A percentile compares a stretch with the other conserved stretches of the same genome.
phyloP scores from a whole-genome alignment of 768 basidiomycete genomes.

The Pluteus cervinus region DNA sequence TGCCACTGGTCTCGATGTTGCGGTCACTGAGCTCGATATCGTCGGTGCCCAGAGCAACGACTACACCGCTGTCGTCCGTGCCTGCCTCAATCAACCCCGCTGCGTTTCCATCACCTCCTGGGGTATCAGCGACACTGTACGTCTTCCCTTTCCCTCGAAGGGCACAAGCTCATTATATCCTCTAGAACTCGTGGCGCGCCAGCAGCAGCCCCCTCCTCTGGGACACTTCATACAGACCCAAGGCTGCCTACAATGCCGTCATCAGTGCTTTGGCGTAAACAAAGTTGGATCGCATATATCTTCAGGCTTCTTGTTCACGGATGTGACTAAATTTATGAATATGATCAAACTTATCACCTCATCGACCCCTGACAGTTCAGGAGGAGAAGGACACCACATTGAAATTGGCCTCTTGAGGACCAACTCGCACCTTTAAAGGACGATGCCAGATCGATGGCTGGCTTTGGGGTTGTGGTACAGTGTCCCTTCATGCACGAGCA shows the following conservation, averaged over 20 bases:
- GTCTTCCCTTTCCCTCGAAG: slow-evolving; percentile 7
- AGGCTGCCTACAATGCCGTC: slow-evolving; percentile 30
- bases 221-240: slow-evolving; percentile 39
- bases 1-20: slow-evolving; percentile 41
- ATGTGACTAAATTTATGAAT: no score
- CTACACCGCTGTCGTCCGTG: slow-evolving; percentile 37
- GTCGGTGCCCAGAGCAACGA: slow-evolving; percentile 30
- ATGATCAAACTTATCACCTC: no score
- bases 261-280: background rate
- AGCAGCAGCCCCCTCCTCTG: slow-evolving; percentile 38
- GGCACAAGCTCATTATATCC: background rate
- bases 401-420: no score
- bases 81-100: slow-evolving; percentile 32
- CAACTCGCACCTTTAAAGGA: no score
- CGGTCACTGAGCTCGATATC: slow-evolving; percentile 43
- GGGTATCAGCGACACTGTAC: slow-evolving; percentile 40
- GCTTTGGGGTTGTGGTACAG: no score
- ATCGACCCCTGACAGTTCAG: no score
- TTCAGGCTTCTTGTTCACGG: no score
- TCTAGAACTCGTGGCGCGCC: slow-evolving; percentile 41
- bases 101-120: slow-evolving; percentile 46
- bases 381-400: no score
- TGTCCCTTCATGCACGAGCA: no score
- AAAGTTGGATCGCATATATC: no score
- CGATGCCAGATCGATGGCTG: no score